Evolutionary conservation across 139 green algal species (phyloP).

Genomic region (Tetraselmis striata): DNA sequence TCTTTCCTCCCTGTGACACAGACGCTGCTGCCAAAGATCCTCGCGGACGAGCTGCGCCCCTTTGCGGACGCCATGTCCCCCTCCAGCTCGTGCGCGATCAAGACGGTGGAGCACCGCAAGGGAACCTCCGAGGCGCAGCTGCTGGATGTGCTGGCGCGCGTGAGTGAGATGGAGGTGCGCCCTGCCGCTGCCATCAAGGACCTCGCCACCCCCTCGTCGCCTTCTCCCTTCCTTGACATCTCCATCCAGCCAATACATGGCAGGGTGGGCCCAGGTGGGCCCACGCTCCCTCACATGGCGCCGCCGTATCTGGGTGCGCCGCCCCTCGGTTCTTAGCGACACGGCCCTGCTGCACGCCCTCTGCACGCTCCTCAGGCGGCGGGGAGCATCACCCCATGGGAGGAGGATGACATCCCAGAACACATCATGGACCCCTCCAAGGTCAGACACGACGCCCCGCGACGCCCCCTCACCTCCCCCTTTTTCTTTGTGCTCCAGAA

Average conservation of each 20-base stretch:
- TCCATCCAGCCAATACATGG: no score
- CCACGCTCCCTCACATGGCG: no score
- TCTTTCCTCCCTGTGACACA: background rate
- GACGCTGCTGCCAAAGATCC: conserved; percentile 54
- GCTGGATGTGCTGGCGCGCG: conserved; percentile 22
- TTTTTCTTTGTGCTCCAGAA: no score
- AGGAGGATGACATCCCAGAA: conserved; percentile 24
- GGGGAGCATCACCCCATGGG: conserved; percentile 34
- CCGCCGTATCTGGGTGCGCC: no score
- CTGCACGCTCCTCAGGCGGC: background rate
- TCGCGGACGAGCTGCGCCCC: conserved; percentile 29
- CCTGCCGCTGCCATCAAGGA: no score
- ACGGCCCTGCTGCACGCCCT: no score
- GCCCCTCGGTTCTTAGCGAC: no score
- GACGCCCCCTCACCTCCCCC: no score
- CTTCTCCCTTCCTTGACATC: no score
- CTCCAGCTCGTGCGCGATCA: conserved; percentile 50
- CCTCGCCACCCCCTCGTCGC: no score
- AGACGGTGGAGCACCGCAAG: conserved; percentile 32
- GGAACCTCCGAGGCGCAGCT: conserved; percentile 30
- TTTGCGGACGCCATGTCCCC: conserved; percentile 33
- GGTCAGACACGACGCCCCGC: background rate
- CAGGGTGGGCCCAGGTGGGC: no score
- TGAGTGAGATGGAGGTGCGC: conserved; percentile 13
- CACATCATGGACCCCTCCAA: conserved; percentile 4